A percentile compares a stretch with the other conserved stretches of the same genome.
phyloP scores from a whole-genome alignment of 805 yeast species.

The Candida cerambycidarum region DNA sequence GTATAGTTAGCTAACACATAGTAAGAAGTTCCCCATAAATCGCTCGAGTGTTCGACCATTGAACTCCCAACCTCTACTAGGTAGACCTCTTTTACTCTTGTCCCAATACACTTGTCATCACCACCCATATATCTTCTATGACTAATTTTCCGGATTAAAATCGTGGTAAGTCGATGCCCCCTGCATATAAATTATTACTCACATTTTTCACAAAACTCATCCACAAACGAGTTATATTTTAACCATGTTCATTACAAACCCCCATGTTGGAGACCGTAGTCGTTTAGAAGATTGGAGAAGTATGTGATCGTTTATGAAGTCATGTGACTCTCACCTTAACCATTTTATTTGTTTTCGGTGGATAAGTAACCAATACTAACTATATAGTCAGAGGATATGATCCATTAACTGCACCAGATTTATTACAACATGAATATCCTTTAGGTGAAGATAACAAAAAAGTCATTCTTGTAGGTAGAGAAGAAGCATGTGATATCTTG shows the following conservation, averaged over 20 bases:
- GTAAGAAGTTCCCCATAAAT: too few relatives aligned
- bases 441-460: slow-evolving; percentile 53
- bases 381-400: slow-evolving; percentile 71
- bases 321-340: too few relatives aligned
- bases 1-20: too few relatives aligned
- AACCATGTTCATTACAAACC: slow-evolving; percentile 81
- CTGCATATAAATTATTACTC: slow-evolving; percentile 4
- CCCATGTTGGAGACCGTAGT: slow-evolving; percentile 78
- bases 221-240: neutral
- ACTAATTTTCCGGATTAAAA: too few relatives aligned
- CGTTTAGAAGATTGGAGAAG: slow-evolving; percentile 58
- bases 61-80: too few relatives aligned
- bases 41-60: too few relatives aligned
- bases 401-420: slow-evolving; percentile 91
- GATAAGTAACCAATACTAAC: slow-evolving; percentile 9
- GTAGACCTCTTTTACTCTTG: too few relatives aligned
- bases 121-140: too few relatives aligned
- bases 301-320: too few relatives aligned
- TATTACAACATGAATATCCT: slow-evolving; percentile 82
- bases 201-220: slow-evolving; percentile 1
- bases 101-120: too few relatives aligned
- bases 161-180: neutral
- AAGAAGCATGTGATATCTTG: slow-evolving; percentile 72
- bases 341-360: too few relatives aligned
- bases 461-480: slow-evolving; percentile 75